Percentiles rank a stretch among this genome's conserved stretches.
phyloP scores from a whole-genome alignment of 2,329 filamentous ascomycete species.

The Xylariaceae sp. region DNA sequence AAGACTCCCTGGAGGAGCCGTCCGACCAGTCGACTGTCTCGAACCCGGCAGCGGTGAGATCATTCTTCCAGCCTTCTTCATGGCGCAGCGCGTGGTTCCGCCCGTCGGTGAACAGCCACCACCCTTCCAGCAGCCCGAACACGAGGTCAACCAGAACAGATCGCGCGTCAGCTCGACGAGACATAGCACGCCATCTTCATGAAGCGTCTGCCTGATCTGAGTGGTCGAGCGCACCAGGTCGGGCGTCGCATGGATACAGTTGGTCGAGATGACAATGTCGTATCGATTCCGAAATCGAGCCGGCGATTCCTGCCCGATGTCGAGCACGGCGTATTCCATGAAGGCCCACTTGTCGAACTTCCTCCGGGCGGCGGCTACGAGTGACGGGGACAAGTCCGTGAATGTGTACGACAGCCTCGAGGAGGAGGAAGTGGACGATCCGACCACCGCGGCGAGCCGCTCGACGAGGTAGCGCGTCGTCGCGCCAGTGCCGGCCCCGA shows the following conservation, averaged over 20 bases:
- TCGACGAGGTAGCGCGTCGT: conserved; percentile 8
- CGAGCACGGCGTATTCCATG: conserved; percentile 7
- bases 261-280: conserved; percentile 9
- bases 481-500: conserved; percentile 9
- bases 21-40: conserved; percentile 8
- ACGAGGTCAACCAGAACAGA: conserved; percentile 12
- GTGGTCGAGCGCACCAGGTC: conserved; percentile 5
- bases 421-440: conserved; percentile 1
- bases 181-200: conserved; percentile 7
- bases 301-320: conserved; percentile 3
- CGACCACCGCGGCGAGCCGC: conserved; percentile 4
- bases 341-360: conserved; percentile 2
- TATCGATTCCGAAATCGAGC: not conserved
- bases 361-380: conserved; percentile 5
- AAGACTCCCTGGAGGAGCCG: conserved; percentile 6
- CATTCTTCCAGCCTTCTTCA: conserved; percentile 6
- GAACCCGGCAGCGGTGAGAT: conserved; percentile 7
- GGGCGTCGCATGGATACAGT: conserved; percentile 11
- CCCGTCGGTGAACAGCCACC: conserved; percentile 10
- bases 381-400: conserved; percentile 8
- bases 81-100: conserved; percentile 7
- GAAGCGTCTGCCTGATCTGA: conserved; percentile 7
- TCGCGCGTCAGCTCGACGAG: conserved; percentile 11
- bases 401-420: conserved; percentile 11
- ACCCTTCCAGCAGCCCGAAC: conserved; percentile 10